These are phyloP conservation scores for Amanita phalloides DNA, from an alignment of 768 basidiomycete species.

Conservation along the genomic window DNA sequence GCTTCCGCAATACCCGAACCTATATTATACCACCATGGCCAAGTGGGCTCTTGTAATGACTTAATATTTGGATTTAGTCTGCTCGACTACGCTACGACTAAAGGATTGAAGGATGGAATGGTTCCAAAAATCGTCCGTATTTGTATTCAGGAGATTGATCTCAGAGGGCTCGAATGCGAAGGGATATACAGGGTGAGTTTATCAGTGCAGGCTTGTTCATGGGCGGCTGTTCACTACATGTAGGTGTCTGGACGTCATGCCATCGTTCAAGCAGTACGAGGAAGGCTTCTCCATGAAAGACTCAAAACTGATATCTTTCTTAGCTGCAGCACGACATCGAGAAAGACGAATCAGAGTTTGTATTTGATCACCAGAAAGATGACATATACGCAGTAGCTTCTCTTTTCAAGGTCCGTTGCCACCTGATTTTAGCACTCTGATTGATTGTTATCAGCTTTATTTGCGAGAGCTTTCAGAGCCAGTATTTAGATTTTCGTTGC, in stretches of 20 bases:
- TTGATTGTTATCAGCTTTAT: constrained; percentile 40
- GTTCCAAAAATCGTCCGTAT: constrained; percentile 73
- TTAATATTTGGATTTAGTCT: constrained; percentile 84
- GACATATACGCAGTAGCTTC: constrained; percentile 81
- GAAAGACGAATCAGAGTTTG: constrained; percentile 66
- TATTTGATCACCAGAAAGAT: constrained; percentile 56
- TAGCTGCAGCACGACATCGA: constrained; percentile 85
- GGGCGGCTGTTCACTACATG: constrained; percentile 1
- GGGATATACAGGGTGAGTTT: constrained; percentile 63
- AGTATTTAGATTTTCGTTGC: constrained; percentile 69
- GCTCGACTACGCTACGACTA: constrained; percentile 80
- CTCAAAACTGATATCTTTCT: background rate
- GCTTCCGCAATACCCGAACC: constrained; percentile 59
- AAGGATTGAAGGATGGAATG: constrained; percentile 60
- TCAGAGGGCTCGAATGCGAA: constrained; percentile 65
- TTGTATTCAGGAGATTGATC: constrained; percentile 77
- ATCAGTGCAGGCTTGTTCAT: background rate
- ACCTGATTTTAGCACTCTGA: background rate
- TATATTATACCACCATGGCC: constrained; percentile 64
- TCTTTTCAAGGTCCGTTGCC: constrained; percentile 58
- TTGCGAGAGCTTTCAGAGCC: constrained; percentile 86
- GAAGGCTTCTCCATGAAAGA: constrained; percentile 9
- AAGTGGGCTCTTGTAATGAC: constrained; percentile 80
- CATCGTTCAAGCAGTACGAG: constrained; percentile 60
- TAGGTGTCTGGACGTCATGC: constrained; percentile 84